phyloP scores from a whole-genome alignment of 179 eudicot species.

The Gypsophila paniculata region DNA sequence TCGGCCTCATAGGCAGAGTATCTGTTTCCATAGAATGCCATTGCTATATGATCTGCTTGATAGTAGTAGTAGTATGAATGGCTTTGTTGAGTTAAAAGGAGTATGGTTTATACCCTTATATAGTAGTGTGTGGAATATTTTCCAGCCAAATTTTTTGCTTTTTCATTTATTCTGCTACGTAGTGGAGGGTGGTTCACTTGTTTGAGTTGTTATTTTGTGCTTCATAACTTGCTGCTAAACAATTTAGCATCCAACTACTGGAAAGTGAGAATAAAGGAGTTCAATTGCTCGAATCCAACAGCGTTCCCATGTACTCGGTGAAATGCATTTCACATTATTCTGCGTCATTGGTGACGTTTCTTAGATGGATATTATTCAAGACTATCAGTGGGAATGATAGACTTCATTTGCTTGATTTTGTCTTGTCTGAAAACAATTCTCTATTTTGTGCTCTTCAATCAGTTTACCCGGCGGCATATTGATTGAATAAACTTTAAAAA shows the following conservation, averaged over 20 bases:
- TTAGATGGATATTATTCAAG: not conserved
- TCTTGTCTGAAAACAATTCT: not conserved
- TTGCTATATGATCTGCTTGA: not conserved
- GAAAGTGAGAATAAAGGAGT: constrained; percentile 1
- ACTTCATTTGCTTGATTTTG: not conserved
- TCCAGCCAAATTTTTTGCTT: not conserved
- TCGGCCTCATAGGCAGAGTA: constrained; percentile 14
- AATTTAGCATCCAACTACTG: constrained; percentile 4
- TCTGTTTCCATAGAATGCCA: constrained; percentile 1
- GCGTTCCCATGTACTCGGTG: not conserved
- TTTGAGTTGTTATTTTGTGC: constrained; percentile 7
- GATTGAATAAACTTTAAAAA: not conserved
- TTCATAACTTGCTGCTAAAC: not conserved
- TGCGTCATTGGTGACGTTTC: constrained; percentile 1
- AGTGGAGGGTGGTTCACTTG: not conserved
- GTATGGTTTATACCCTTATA: not conserved
- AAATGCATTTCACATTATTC: constrained; percentile 2
- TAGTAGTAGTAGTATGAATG: not conserved
- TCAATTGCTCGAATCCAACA: constrained; percentile 2
- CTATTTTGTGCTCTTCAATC: not conserved
- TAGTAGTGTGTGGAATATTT: constrained; percentile 16
- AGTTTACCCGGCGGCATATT: not conserved
- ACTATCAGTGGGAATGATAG: not conserved
- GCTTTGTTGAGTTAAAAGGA: constrained; percentile 13
- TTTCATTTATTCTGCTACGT: not conserved